A percentile compares a stretch with the other conserved stretches of the same genome.
Conservation (phyloP, 148 eudicot species). For the Rhododendron henanense region DNA sequence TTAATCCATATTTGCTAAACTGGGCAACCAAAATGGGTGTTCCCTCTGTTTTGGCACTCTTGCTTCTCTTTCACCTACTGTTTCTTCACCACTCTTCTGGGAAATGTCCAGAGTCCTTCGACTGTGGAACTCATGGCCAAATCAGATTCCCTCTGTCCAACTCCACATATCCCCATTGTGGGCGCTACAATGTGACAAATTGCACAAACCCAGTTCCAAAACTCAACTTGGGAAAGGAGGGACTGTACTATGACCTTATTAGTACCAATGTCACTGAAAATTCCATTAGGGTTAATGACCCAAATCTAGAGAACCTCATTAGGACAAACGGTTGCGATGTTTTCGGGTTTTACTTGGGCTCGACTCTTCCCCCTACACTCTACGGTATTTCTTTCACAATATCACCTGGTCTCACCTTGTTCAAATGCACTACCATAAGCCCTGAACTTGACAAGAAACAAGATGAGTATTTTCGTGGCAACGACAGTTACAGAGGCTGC, state of each 20-base stretch:
- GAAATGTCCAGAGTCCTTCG: background rate
- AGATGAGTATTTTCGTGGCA: no score
- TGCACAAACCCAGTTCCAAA: slow-evolving; percentile 17
- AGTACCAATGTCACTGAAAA: background rate
- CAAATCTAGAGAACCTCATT: no score
- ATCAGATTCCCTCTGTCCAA: background rate
- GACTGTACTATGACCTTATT: background rate
- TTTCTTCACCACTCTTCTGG: background rate
- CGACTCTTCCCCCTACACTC: no score
- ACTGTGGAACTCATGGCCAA: slow-evolving; percentile 18
- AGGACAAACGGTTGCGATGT: no score
- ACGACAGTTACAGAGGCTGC: no score
- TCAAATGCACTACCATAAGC: no score
- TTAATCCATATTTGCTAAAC: background rate
- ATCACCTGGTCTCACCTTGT: no score
- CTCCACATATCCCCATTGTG: slow-evolving; percentile 19
- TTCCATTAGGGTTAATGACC: no score
- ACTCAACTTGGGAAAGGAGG: slow-evolving; percentile 1
- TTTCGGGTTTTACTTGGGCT: no score
- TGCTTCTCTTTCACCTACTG: background rate
- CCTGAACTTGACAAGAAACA: no score
- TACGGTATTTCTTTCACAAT: no score
- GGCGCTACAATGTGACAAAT: slow-evolving; percentile 18
- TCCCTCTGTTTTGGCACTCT: background rate
- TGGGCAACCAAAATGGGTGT: background rate